phyloP scores from a whole-genome alignment of 108 stramenopile species.

The Cyclotella cryptica region DNA sequence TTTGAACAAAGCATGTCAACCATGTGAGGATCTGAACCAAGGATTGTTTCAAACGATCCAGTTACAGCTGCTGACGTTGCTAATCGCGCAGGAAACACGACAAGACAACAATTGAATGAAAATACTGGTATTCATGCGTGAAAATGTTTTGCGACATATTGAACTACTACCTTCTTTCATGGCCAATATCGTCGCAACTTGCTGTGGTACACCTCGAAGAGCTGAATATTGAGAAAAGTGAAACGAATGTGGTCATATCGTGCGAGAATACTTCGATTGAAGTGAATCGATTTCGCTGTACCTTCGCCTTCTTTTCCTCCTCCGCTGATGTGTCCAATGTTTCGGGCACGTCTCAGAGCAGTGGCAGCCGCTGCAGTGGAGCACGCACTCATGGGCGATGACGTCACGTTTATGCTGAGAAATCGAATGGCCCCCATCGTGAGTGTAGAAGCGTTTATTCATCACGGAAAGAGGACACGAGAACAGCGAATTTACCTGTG shows the following conservation, averaged over 20 bases:
- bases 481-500: constrained; percentile 17
- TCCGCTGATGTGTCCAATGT: constrained; percentile 57
- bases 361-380: constrained; percentile 73
- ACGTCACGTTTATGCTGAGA: constrained; percentile 17
- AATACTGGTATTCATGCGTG: background rate
- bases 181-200: constrained; percentile 68
- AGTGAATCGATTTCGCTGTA: background rate
- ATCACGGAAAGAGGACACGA: no score
- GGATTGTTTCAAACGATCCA: constrained; percentile 32
- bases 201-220: constrained; percentile 70
- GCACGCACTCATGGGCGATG: constrained; percentile 73
- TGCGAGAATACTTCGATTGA: background rate
- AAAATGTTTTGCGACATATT: background rate
- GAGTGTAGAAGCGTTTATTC: background rate
- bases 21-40: constrained; percentile 76
- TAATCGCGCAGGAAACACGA: background rate
- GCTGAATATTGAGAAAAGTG: constrained; percentile 9
- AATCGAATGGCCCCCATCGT: background rate
- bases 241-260: background rate
- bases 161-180: constrained; percentile 73
- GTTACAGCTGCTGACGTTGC: constrained; percentile 12
- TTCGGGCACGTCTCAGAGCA: constrained; percentile 64
- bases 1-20: constrained; percentile 58
- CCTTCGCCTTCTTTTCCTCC: constrained; percentile 74
- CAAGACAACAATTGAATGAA: background rate